Evolutionary conservation across 2,329 filamentous ascomycete genomes (phyloP).

Genomic region (Emmonsia crescens): DNA sequence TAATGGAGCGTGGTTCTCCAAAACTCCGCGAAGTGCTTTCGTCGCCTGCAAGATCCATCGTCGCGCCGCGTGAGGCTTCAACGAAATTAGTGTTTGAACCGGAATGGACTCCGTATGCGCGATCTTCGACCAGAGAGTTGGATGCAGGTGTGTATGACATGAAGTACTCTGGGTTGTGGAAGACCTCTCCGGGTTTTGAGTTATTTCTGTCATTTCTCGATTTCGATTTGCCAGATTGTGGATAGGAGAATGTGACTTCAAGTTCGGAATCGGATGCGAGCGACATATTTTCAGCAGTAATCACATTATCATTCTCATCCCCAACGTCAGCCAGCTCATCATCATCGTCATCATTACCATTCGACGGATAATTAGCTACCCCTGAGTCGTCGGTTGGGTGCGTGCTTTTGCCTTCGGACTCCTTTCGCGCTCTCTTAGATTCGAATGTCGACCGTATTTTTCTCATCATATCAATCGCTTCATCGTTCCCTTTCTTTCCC

Average conservation of each 20-base stretch:
- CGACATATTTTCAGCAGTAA: conserved; percentile 41
- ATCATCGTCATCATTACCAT: conserved; percentile 31
- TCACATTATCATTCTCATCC: conserved; percentile 33
- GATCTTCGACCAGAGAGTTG: conserved; percentile 73
- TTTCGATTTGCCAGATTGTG: conserved; percentile 36
- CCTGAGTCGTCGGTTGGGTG: conserved; percentile 20
- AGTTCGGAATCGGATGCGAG: conserved; percentile 53
- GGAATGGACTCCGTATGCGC: conserved; percentile 84
- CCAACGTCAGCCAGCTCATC: conserved; percentile 25
- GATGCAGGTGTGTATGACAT: conserved; percentile 89
- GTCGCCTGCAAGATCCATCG: conserved; percentile 90
- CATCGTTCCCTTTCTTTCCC: conserved; percentile 58
- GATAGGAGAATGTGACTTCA: conserved; percentile 59
- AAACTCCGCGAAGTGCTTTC: conserved; percentile 64
- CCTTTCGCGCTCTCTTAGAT: conserved; percentile 30
- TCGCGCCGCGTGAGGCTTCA: conserved; percentile 70
- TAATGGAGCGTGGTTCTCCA: conserved; percentile 60
- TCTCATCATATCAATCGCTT: conserved; percentile 45
- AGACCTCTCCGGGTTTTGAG: conserved; percentile 36
- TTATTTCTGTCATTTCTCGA: conserved; percentile 42
- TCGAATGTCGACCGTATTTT: conserved; percentile 34
- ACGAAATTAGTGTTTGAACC: conserved; percentile 70
- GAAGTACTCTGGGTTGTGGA: conserved; percentile 80
- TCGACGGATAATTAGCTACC: conserved; percentile 7
- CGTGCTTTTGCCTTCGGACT: conserved; percentile 20